These are phyloP conservation scores for Lepraria neglecta DNA, from an alignment of 495 filamentous ascomycete genomes.

Conservation along the genomic window DNA sequence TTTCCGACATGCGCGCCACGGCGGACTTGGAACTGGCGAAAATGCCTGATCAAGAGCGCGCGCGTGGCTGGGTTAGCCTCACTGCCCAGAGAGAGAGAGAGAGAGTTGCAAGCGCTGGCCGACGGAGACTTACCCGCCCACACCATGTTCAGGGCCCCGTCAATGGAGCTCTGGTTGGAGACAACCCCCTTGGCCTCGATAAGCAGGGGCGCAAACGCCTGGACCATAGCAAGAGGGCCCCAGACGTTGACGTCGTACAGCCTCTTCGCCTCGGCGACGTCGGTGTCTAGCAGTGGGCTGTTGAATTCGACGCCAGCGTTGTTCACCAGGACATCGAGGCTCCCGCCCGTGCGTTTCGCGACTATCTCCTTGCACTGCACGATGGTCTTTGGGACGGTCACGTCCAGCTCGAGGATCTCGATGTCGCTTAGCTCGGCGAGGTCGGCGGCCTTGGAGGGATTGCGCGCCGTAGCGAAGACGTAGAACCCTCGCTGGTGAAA, in stretches of 20 bases:
- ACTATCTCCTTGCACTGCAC: slow-evolving; percentile 32
- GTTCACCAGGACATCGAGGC: slow-evolving; percentile 46
- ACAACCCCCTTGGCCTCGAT: slow-evolving; percentile 48
- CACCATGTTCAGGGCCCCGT: not conserved
- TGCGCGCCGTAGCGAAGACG: slow-evolving; percentile 38
- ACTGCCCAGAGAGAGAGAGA: too few relatives aligned
- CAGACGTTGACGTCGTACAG: slow-evolving; percentile 62
- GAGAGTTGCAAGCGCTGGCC: too few relatives aligned
- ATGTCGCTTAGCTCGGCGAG: slow-evolving; percentile 14
- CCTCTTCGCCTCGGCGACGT: slow-evolving; percentile 43
- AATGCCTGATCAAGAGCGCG: not conserved
- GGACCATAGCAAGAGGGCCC: slow-evolving; percentile 48
- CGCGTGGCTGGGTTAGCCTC: too few relatives aligned
- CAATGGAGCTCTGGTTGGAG: slow-evolving; percentile 37
- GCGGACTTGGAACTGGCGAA: slow-evolving; percentile 37
- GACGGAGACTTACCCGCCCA: not conserved
- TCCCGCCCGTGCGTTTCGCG: slow-evolving; percentile 33
- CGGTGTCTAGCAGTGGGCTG: slow-evolving; percentile 48
- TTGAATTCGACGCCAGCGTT: slow-evolving; percentile 54
- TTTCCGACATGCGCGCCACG: slow-evolving; percentile 27
- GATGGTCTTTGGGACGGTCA: slow-evolving; percentile 38
- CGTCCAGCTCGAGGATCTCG: slow-evolving; percentile 19
- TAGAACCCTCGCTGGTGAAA: slow-evolving; percentile 36
- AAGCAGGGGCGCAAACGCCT: slow-evolving; percentile 49
- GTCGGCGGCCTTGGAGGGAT: slow-evolving; percentile 26